Conservation (phyloP, 2,329 filamentous ascomycete species). For the Metarhizium brunneum region DNA sequence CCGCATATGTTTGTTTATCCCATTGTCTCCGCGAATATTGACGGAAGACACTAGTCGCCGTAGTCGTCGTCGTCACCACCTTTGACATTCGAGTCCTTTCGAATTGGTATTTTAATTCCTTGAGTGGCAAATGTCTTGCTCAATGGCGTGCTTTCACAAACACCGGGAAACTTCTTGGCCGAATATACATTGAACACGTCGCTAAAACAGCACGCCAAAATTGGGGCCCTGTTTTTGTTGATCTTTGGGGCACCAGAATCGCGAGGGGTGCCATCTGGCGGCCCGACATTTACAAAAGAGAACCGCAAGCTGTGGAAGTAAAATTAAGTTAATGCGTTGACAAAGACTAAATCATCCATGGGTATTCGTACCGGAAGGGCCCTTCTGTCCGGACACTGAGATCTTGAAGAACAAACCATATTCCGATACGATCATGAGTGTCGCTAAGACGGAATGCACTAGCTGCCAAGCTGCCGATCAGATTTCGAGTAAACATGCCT, state of each 20-base stretch:
- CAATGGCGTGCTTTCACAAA: constrained; percentile 83
- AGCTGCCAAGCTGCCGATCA: constrained; percentile 85
- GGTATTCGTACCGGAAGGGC: constrained; percentile 60
- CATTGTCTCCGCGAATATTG: not conserved
- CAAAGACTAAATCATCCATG: not conserved
- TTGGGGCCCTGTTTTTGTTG: constrained; percentile 68
- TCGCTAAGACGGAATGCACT: constrained; percentile 82
- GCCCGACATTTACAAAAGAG: constrained; percentile 78
- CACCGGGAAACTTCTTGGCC: constrained; percentile 96
- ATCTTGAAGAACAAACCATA: constrained; percentile 97
- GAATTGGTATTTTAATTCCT: constrained; percentile 92
- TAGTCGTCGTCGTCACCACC: constrained; percentile 44
- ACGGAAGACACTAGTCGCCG: constrained; percentile 15
- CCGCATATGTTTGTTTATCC: not conserved
- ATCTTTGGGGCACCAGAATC: constrained; percentile 37
- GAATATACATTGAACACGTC: constrained; percentile 89
- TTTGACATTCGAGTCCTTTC: constrained; percentile 64
- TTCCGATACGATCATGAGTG: constrained; percentile 68
- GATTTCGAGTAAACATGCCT: constrained; percentile 88
- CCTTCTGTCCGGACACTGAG: constrained; percentile 91
- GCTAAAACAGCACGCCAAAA: constrained; percentile 79
- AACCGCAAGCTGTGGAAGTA: constrained; percentile 43
- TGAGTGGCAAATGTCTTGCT: constrained; percentile 91
- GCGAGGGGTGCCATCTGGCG: constrained; percentile 27
- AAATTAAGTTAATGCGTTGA: constrained; percentile 9